A percentile compares a stretch with the other conserved stretches of the same genome.
Evolutionary conservation across 2,329 filamentous ascomycete genomes (phyloP).

Genomic region (Colletotrichum sp.): DNA sequence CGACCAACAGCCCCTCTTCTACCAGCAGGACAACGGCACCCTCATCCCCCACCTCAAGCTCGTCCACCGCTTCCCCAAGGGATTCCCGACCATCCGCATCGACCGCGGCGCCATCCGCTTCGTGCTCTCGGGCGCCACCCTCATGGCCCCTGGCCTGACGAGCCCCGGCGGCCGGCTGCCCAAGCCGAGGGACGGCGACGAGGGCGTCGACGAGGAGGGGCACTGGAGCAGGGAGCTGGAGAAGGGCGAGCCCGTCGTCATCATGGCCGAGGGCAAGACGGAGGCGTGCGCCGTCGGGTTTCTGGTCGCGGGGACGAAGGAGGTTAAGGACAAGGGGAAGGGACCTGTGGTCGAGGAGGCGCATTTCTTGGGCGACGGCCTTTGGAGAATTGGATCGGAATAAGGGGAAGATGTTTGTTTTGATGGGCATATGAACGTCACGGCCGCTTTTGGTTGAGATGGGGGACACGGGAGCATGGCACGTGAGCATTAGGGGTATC

Average conservation of each 20-base stretch:
- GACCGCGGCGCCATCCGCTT: constrained; percentile 97
- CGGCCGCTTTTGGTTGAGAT: neutral
- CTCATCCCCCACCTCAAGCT: constrained; percentile 88
- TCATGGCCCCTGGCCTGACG: constrained; percentile 96
- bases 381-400: constrained; percentile 77
- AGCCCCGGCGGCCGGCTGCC: constrained; percentile 83
- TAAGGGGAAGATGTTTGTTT: constrained; percentile 28
- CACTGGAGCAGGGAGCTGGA: constrained; percentile 71
- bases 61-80: constrained; percentile 86
- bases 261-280: constrained; percentile 92
- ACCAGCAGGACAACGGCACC: constrained; percentile 77
- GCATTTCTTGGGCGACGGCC: constrained; percentile 91
- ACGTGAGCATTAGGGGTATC: neutral
- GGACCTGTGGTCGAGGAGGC: constrained; percentile 92
- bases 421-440: neutral
- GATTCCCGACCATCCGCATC: constrained; percentile 85
- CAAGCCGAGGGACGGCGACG: constrained; percentile 46
- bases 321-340: constrained; percentile 94
- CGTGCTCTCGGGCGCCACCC: constrained; percentile 88
- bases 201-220: constrained; percentile 56
- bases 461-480: neutral
- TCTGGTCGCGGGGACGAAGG: constrained; percentile 83
- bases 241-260: constrained; percentile 83
- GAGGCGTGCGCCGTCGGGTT: constrained; percentile 88
- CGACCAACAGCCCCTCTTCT: constrained; percentile 82